Percentiles rank a stretch among this genome's conserved stretches.
phyloP scores from a whole-genome alignment of 345 rosid species.

The Salix udensis region DNA sequence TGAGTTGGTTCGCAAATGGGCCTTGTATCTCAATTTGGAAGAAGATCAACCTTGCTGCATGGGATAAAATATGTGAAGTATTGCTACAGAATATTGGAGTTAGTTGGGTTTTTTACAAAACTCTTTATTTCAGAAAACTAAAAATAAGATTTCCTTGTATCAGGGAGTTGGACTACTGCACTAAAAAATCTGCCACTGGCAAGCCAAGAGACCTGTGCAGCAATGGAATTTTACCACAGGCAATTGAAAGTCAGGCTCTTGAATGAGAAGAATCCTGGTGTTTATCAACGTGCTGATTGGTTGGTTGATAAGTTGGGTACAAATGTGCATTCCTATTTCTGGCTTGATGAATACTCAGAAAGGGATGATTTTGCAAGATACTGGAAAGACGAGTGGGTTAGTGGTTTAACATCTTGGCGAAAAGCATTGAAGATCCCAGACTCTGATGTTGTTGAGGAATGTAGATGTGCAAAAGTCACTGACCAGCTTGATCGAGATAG shows the following conservation, averaged over 20 bases:
- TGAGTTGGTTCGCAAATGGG: background rate
- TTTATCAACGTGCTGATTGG: slow-evolving; percentile 87
- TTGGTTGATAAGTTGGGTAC: slow-evolving; percentile 87
- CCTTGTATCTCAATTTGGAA: background rate
- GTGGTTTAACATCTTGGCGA: slow-evolving; percentile 82
- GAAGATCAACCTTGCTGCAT: background rate
- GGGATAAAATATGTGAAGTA: background rate
- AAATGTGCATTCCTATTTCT: slow-evolving; percentile 84
- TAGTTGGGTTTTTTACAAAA: background rate
- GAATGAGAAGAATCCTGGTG: slow-evolving; percentile 61
- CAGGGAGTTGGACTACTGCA: slow-evolving; percentile 67
- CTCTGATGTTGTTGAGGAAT: slow-evolving; percentile 55
- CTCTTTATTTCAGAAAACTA: background rate
- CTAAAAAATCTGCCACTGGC: slow-evolving; percentile 70
- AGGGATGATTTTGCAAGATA: slow-evolving; percentile 74
- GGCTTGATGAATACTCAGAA: slow-evolving; percentile 91
- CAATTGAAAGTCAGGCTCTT: slow-evolving; percentile 73
- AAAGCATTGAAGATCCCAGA: slow-evolving; percentile 69
- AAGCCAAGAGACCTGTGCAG: slow-evolving; percentile 78
- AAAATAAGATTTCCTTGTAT: slow-evolving; percentile 7
- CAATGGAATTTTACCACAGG: slow-evolving; percentile 87
- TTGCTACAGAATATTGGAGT: background rate
- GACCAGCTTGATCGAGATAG: slow-evolving; percentile 50
- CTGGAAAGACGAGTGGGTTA: slow-evolving; percentile 84
- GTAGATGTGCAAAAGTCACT: slow-evolving; percentile 50